These are phyloP conservation scores for Pseudogymnoascus verrucosus DNA, from an alignment of 2,329 filamentous ascomycete species.

Conservation along the genomic window DNA sequence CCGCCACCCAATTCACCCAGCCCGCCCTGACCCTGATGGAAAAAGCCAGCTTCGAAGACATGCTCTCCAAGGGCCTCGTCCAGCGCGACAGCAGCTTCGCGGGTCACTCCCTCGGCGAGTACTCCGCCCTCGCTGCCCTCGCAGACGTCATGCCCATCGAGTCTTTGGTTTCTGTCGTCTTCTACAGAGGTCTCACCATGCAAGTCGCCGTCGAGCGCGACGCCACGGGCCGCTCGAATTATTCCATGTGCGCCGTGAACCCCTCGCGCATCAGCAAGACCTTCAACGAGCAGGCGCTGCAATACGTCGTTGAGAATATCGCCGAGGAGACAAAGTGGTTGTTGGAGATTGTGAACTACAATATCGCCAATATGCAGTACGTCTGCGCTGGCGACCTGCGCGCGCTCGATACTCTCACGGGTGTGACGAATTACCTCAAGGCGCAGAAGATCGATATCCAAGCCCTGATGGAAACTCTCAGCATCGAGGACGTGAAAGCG, in stretches of 20 bases:
- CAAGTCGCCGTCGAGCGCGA: constrained; percentile 98
- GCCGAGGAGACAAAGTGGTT: constrained; percentile 91
- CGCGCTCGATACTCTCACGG: constrained; percentile 58
- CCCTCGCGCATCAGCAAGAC: constrained; percentile 97
- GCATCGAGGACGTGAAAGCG: constrained; percentile 82
- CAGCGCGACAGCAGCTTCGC: constrained; percentile 95
- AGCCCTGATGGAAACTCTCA: constrained; percentile 76
- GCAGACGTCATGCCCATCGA: constrained; percentile 99
- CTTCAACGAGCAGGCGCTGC: constrained; percentile 94
- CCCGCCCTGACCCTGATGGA: constrained; percentile 97
- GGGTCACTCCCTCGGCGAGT: constrained; percentile 95
- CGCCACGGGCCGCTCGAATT: constrained; percentile 86
- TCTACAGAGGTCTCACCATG: constrained; percentile 98
- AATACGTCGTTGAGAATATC: constrained; percentile 95
- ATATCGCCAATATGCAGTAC: constrained; percentile 69
- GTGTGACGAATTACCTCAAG: constrained; percentile 86
- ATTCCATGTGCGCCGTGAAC: constrained; percentile 99
- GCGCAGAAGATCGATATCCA: constrained; percentile 96
- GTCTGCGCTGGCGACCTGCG: constrained; percentile 64
- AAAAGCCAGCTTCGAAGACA: constrained; percentile 98
- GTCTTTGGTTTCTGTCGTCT: constrained; percentile 93
- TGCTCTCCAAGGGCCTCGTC: constrained; percentile 94
- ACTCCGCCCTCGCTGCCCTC: constrained; percentile 89
- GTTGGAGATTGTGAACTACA: constrained; percentile 98
- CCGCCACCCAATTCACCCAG: constrained; percentile 97